Evolutionary conservation across 1,284 basidiomycete genomes (phyloP), one percentile per base, ranked within the genome.

Genomic region (Ustilago shanxiensis): DNA sequence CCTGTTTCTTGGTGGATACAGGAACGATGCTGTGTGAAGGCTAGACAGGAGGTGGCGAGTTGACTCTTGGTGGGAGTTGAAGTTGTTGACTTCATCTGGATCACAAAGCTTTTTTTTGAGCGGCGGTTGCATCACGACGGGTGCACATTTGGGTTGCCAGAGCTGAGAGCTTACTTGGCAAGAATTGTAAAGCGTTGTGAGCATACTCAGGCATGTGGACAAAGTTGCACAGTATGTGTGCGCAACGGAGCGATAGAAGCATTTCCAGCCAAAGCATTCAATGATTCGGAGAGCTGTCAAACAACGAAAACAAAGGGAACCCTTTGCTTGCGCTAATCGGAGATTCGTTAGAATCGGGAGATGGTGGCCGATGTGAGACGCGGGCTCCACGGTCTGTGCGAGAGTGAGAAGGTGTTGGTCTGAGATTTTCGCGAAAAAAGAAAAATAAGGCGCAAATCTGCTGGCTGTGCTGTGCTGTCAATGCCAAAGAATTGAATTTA

Each of bases 251-350:
- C n/a, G n/a, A n/a, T n/a, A n/a, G n/a, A n/a, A n/a, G n/a, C n/a
- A n/a, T n/a, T n/a, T n/a, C n/a, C n/a, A n/a, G n/a, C n/a, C n/a
- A n/a, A n/a, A 20, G n/a, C 20, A 47, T 47, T 47, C 44, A 20
- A 39, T 18, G 50, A 26, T 31, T 26, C 41, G 8, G 56, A 20
- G 28, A 47, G 56, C 56, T 49, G 65, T 66, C 65, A 60, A 66
- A 35, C 47, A 66, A 60, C 20, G 65, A 66, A 53, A 37, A 66
- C 64, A 60, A 66, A 60, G 65, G 53, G 39, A 26, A n/a, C n/a
- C n/a, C n/a, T n/a, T n/a, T n/a, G n/a, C n/a, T n/a, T n/a, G n/a
- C n/a, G n/a, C n/a, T n/a, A 1, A 8, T 29, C 53, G 2, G 5
- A 56, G 16, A n/a, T n/a, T n/a, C n/a, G n/a, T 18, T 10, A 20